A percentile compares a stretch with the other conserved stretches of the same genome.
Conservation (phyloP, 306 rosid species). For the Citrullus colocynthis region DNA sequence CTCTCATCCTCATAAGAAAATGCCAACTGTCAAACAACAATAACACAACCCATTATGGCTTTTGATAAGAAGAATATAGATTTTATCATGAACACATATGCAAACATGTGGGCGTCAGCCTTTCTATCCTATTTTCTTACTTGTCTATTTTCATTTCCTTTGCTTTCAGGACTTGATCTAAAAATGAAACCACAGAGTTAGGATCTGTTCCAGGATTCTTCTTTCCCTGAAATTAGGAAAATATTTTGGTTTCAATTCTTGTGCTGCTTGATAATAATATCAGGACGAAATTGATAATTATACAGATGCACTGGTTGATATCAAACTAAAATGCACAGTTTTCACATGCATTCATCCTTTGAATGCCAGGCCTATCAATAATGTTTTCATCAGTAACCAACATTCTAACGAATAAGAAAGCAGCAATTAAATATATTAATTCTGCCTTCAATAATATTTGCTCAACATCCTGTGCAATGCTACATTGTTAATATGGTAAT, state of each 20-base stretch:
- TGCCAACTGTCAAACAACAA: constrained; percentile 61
- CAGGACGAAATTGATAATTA: not conserved
- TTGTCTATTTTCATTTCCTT: constrained; percentile 91
- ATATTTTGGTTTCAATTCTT: not conserved
- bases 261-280: not conserved
- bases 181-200: constrained; percentile 50
- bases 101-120: not conserved
- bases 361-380: not conserved
- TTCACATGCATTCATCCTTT: not conserved
- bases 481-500: not conserved
- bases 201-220: constrained; percentile 81
- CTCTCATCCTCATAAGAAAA: constrained; percentile 82
- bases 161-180: constrained; percentile 58
- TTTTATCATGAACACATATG: not conserved
- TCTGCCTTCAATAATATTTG: not conserved
- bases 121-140: constrained; percentile 18
- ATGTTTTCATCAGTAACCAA: not conserved
- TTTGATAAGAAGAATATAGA: not conserved
- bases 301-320: not conserved
- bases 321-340: not conserved
- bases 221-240: constrained; percentile 58
- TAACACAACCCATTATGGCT: constrained; percentile 13
- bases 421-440: not conserved
- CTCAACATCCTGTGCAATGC: not conserved
- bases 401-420: not conserved